Base-by-base conservation (phyloP, 2,329 filamentous ascomycete genomes). In the Rhytidhysteron rufulum region DNA sequence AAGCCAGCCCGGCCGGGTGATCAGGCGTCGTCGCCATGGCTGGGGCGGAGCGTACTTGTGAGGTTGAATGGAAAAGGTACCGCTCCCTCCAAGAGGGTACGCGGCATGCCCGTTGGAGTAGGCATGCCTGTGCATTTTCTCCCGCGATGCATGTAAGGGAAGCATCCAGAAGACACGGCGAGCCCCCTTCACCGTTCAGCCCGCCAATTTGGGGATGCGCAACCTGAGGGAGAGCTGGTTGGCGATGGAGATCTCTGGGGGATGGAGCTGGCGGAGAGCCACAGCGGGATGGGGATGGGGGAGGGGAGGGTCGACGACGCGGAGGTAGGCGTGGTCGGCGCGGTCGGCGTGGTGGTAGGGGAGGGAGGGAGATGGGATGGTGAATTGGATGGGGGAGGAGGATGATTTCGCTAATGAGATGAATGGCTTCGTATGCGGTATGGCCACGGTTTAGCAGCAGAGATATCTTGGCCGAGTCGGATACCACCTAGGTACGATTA, bases 51-150 rank as follows among this genome's bases (percentile, higher is more conserved):
- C 77, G 59, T 79, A 95, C 86, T 88, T 86, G 67, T 95, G 88
- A 53, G 88, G 87, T 54, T 87, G 88, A 59, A 94, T 90, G 51
- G 88, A 88, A 63, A 95, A 91, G 33, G 85, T 86, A 60, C 69
- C 72, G 55, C 71, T 72, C 56, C 83, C 83, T 45, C 77, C 79
- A 49, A 83, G 78, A 49, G 86, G 85, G 66, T 90, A 90, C 62
- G 74, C 74, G 48, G 70, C 66, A 53, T 77, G 70, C 65, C 88
- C 90, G 72, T 93, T 95, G 48, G 84, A 80, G 68, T 86, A 91
- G 66, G 83, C 83, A 76, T 95, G 88, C 73, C 88, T 82, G 65
- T 91, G 86, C 82, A 93, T 89, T 81, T 85, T 86, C 72, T 81
- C 63, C 58, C 62, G 68, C 42, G 71, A 72, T 49, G 72, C 65